Base-by-base conservation (phyloP, 2,329 filamentous ascomycete genomes). In the Aureobasidium sp. region DNA sequence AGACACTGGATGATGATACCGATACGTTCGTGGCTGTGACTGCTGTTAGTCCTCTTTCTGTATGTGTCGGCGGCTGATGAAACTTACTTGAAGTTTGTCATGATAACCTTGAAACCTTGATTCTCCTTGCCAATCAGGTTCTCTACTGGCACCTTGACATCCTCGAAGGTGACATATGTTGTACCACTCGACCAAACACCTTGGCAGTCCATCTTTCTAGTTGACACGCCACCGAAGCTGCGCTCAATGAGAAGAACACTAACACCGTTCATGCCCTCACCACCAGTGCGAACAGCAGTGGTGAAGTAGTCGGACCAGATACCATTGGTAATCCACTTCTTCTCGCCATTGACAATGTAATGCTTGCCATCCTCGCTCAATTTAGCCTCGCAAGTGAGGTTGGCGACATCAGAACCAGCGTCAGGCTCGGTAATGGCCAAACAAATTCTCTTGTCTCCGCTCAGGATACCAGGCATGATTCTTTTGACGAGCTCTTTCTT, bases 261-360 rank as follows among this genome's bases (percentile, higher is more conserved):
- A 65, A 99, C 83, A 64, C 94, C 94, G 72, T 93, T 92, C 92
- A 97, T 97, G 68, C 94, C 94, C 47, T 71, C 68, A 37, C 86
- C 88, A 66, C 89, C 92, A 7, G 94, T 99, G 64, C 94, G 88
- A 43, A 99, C 94, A 29, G 93, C 94, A 15, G 90, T 95, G 61
- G 94, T 97, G 81, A 97, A 97, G 81, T 97, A 99, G 76, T 99
- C 94, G 65, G 82, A 85, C 91, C 92, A 97, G 63, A 67, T 66
- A 71, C 94, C 94, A 78, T 99, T 99, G 71, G 93, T 97, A 76
- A 97, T 97, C 93, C 94, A 97, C 80, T 99, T 99, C 88, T 99
- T 97, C 85, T 97, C 93, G 61, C 94, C 94, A 72, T 97, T 99
- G 77, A 99, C 94, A 69, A 97, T 97, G 78, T 95, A 99, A 79